phyloP scores from a whole-genome alignment of 768 basidiomycete genomes.

The Pholiota conissans region DNA sequence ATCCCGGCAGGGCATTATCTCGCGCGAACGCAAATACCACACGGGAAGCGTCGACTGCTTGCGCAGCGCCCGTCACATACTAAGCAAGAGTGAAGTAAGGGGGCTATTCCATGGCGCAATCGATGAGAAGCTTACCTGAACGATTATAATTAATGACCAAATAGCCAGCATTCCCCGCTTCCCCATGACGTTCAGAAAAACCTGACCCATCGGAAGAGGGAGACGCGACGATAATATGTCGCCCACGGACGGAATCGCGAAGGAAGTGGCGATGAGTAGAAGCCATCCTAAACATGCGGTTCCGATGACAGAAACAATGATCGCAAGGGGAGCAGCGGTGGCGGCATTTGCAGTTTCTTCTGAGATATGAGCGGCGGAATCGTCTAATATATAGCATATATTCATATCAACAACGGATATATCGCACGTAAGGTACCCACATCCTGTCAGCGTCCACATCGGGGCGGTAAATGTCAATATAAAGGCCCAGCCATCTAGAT shows the following conservation, averaged over 20 bases:
- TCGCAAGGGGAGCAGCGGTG: constrained; percentile 66
- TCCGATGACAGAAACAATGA: constrained; percentile 59
- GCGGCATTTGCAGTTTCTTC: constrained; percentile 71
- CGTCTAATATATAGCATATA: constrained; percentile 41
- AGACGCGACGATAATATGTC: constrained; percentile 48
- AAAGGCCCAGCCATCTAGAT: constrained; percentile 70
- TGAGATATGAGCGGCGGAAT: constrained; percentile 75
- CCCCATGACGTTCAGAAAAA: constrained; percentile 64
- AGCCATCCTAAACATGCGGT: constrained; percentile 68
- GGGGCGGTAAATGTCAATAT: constrained; percentile 70
- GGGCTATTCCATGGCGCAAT: neutral
- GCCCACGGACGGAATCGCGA: constrained; percentile 56
- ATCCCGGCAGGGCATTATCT: constrained; percentile 74
- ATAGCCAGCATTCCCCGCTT: constrained; percentile 71
- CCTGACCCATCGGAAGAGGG: constrained; percentile 71
- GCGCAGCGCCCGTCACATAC: constrained; percentile 75
- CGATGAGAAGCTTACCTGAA: constrained; percentile 30
- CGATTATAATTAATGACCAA: constrained; percentile 71
- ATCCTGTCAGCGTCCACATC: constrained; percentile 82
- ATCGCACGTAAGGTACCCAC: constrained; percentile 34
- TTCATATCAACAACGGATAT: constrained; percentile 1
- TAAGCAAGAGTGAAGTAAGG: constrained; percentile 19
- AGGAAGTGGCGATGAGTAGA: constrained; percentile 64
- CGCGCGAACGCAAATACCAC: constrained; percentile 76
- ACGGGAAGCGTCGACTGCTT: constrained; percentile 73